Evolutionary conservation across 2,329 filamentous ascomycete genomes (phyloP).

Genomic region (Hypoxylon sp.): DNA sequence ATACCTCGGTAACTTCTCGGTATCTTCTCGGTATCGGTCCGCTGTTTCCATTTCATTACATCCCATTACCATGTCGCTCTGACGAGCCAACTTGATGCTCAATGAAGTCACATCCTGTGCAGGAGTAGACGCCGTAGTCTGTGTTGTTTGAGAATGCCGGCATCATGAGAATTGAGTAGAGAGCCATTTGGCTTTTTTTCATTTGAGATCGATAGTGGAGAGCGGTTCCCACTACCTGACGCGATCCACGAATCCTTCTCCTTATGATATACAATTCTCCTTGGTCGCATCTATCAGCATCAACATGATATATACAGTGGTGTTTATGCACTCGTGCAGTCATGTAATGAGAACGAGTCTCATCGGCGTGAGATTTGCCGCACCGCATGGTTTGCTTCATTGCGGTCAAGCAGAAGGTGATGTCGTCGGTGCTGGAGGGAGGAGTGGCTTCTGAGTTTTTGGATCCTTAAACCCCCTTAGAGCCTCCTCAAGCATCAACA

Average conservation of each 20-base stretch:
- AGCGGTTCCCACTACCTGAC: constrained; percentile 10
- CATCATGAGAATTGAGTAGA: constrained; percentile 6
- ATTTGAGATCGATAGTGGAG: constrained; percentile 7
- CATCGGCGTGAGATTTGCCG: neutral
- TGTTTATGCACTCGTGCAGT: constrained; percentile 21
- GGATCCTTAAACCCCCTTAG: constrained; percentile 67
- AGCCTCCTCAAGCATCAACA: constrained; percentile 69
- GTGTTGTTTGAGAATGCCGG: neutral
- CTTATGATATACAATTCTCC: constrained; percentile 1
- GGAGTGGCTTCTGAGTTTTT: constrained; percentile 69
- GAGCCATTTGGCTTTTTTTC: constrained; percentile 18
- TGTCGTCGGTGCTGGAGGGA: constrained; percentile 57
- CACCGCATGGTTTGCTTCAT: neutral
- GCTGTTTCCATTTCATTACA: neutral
- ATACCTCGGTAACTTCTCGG: too few species aligned
- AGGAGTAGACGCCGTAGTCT: neutral
- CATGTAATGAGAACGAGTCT: neutral
- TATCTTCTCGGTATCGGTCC: neutral
- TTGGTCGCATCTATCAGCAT: constrained; percentile 5
- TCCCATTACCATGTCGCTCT: neutral
- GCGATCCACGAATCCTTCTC: neutral
- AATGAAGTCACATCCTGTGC: neutral
- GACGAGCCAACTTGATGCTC: neutral
- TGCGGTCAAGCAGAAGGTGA: constrained; percentile 37
- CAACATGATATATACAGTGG: constrained; percentile 21